phyloP scores from a whole-genome alignment of 2,329 filamentous ascomycete species.

The Ophiostoma fasciatum region DNA sequence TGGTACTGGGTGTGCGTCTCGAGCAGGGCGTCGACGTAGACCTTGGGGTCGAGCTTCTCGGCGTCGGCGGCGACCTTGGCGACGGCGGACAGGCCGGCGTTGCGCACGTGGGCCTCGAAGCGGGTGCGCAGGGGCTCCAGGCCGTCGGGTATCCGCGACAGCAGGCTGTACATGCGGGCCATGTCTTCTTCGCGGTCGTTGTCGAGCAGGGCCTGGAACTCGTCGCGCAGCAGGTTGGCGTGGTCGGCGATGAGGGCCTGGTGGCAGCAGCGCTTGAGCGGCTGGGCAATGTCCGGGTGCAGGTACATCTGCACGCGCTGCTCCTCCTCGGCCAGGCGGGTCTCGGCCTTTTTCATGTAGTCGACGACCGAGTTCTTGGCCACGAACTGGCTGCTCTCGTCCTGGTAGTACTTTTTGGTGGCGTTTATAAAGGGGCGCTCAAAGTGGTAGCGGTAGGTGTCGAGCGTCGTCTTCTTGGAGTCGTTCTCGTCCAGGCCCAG shows the following conservation, averaged over 20 bases:
- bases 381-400: conserved; percentile 86
- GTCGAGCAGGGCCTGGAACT: conserved; percentile 88
- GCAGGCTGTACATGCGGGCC: conserved; percentile 85
- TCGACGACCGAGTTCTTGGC: conserved; percentile 96
- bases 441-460: conserved; percentile 87
- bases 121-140: conserved; percentile 73
- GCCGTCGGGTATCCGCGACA: conserved; percentile 80
- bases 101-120: conserved; percentile 87
- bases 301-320: conserved; percentile 85
- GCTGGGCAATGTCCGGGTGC: conserved; percentile 73
- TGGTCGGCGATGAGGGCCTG: conserved; percentile 82
- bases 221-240: conserved; percentile 71
- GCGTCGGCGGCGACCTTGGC: conserved; percentile 81
- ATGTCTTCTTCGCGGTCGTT: conserved; percentile 93
- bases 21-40: conserved; percentile 88
- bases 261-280: conserved; percentile 78
- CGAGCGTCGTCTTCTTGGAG: conserved; percentile 81
- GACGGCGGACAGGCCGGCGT: conserved; percentile 75
- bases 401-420: conserved; percentile 74
- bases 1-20: conserved; percentile 93
- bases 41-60: conserved; percentile 85
- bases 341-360: conserved; percentile 99
- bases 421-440: conserved; percentile 82
- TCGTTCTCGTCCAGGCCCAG: conserved; percentile 89
- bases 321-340: conserved; percentile 80